Conservation (phyloP, 371 early-diverging fungal genomes). For the Mortierella sp. region DNA sequence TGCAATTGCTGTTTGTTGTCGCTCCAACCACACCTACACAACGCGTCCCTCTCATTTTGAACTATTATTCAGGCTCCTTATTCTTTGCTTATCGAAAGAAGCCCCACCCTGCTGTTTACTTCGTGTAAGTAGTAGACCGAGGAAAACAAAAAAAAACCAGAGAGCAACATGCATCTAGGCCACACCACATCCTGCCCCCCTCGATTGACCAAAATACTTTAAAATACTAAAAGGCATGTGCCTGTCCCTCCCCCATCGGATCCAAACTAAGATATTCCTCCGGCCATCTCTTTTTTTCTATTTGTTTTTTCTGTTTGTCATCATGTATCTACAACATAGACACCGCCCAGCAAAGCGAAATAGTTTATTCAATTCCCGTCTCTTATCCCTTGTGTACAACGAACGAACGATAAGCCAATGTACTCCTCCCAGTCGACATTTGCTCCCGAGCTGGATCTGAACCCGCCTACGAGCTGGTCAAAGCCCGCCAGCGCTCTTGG, state of each 20-base stretch:
- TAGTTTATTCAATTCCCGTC: not conserved
- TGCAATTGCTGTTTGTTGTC: slow-evolving; percentile 1
- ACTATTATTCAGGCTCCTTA: not conserved
- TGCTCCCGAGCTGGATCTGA: slow-evolving; percentile 40
- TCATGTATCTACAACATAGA: not conserved
- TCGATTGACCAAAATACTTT: not conserved
- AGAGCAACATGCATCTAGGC: not conserved
- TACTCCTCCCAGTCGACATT: slow-evolving; percentile 32
- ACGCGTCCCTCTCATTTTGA: not conserved
- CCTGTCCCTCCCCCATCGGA: not conserved
- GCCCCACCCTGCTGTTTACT: not conserved
- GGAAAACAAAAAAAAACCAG: not conserved
- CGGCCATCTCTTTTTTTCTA: not conserved
- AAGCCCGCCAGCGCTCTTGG: slow-evolving; percentile 51
- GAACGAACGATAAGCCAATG: slow-evolving; percentile 12
- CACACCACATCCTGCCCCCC: not conserved
- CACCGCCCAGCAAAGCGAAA: not conserved
- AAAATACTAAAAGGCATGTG: not conserved
- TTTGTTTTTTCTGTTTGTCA: slow-evolving; percentile 1
- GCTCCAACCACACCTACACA: not conserved
- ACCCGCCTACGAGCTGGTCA: slow-evolving; percentile 49
- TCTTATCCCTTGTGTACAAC: not conserved
- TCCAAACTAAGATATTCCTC: slow-evolving; percentile 6
- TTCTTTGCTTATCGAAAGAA: not conserved
- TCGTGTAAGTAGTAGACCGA: slow-evolving; percentile 8